These are phyloP conservation scores for Suillus plorans DNA, from an alignment of 768 basidiomycete species.

Conservation along the genomic window DNA sequence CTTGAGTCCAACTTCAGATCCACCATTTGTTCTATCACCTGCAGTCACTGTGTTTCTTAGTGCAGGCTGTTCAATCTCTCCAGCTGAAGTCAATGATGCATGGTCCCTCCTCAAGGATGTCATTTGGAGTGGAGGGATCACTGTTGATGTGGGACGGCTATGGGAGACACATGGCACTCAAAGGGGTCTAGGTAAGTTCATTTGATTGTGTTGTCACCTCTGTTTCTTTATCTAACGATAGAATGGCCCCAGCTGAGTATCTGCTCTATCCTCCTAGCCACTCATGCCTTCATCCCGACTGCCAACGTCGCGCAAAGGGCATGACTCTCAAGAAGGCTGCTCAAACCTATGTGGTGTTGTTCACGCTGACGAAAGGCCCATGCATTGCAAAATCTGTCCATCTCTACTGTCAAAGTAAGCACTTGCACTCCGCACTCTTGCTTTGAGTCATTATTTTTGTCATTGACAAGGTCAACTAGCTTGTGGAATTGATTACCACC, in stretches of 20 bases:
- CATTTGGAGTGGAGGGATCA: not conserved
- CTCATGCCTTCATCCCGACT: not conserved
- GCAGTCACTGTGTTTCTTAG: no score
- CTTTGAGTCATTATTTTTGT: not conserved
- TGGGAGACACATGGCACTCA: not conserved
- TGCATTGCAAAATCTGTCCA: not conserved
- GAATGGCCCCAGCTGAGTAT: not conserved
- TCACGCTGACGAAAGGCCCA: not conserved
- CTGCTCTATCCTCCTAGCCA: not conserved
- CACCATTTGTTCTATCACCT: no score
- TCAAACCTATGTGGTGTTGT: not conserved
- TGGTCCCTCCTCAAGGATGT: not conserved
- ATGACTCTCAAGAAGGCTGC: not conserved
- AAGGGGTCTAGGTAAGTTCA: not conserved
- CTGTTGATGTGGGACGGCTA: not conserved
- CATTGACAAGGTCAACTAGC: constrained; percentile 6
- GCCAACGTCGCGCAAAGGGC: not conserved
- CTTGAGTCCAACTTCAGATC: no score
- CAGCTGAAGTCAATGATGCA: no score
- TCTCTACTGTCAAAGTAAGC: not conserved
- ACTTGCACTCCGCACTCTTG: not conserved
- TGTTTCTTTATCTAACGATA: not conserved
- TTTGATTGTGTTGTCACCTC: not conserved
- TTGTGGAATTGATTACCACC: constrained; percentile 21
- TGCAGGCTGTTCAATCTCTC: no score